Percentiles rank a stretch among this genome's conserved stretches.
phyloP scores from a whole-genome alignment of 228 moss, liverwort and hornwort species.

The Sphagnum fallax region DNA sequence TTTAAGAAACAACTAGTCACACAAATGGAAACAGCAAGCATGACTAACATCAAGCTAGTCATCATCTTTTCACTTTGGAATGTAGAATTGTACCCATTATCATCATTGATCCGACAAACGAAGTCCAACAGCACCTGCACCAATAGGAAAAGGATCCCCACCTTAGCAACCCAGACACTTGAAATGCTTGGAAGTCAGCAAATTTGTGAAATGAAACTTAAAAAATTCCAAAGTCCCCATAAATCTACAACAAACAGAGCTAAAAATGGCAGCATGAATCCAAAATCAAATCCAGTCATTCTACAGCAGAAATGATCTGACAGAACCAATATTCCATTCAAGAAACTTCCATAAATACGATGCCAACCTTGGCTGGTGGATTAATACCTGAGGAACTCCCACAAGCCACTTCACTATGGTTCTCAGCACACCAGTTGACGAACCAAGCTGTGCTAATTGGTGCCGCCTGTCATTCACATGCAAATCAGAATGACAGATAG shows the following conservation, averaged over 20 bases:
- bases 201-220: not conserved
- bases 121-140: conserved; percentile 86
- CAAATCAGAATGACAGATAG: not conserved
- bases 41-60: not conserved
- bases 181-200: not conserved
- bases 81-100: conserved; percentile 55
- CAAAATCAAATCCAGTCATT: no score
- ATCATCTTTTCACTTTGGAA: no score
- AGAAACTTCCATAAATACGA: no score
- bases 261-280: no score
- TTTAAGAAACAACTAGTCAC: not conserved
- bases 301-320: no score
- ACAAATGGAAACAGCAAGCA: not conserved
- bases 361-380: no score
- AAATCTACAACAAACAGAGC: no score
- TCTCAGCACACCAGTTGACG: conserved; percentile 77
- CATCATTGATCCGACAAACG: conserved; percentile 93
- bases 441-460: conserved; percentile 85
- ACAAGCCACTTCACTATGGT: conserved; percentile 89
- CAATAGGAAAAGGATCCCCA: not conserved
- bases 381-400: conserved; percentile 76
- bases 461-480: conserved; percentile 44
- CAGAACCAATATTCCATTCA: no score
- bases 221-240: no score
- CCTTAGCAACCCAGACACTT: not conserved